Conservation (phyloP, 257 asterid species). For the Salvia rosmarinus region DNA sequence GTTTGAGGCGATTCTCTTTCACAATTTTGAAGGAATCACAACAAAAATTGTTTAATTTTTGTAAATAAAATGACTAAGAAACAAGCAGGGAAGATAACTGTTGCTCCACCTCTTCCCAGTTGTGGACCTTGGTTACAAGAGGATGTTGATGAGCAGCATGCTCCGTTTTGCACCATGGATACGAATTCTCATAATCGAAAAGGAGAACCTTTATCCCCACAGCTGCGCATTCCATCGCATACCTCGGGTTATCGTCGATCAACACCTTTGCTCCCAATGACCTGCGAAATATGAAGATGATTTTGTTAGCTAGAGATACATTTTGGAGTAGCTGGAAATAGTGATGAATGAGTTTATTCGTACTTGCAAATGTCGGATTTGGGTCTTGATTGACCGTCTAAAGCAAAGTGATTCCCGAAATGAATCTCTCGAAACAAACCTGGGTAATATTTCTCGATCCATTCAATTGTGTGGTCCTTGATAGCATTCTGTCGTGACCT, state of each 20-base stretch:
- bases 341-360: not conserved
- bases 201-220: constrained; percentile 87
- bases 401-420: constrained; percentile 96
- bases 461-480: constrained; percentile 86
- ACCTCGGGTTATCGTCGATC: constrained; percentile 94
- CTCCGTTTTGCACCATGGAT: constrained; percentile 88
- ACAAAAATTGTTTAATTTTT: not conserved
- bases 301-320: not conserved
- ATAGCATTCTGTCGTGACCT: constrained; percentile 94
- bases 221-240: constrained; percentile 87
- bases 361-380: constrained; percentile 96
- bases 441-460: constrained; percentile 86
- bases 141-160: constrained; percentile 62
- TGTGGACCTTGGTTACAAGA: constrained; percentile 73
- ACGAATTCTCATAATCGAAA: constrained; percentile 81
- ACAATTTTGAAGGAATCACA: constrained; percentile 23
- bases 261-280: constrained; percentile 85
- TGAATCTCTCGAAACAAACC: constrained; percentile 84
- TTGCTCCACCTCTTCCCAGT: constrained; percentile 84
- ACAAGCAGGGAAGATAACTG: constrained; percentile 59
- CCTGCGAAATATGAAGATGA: constrained; percentile 50
- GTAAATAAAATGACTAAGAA: constrained; percentile 31
- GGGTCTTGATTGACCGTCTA: constrained; percentile 80
- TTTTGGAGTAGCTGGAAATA: not conserved
- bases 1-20: not conserved